Evolutionary conservation across 768 basidiomycete genomes (phyloP).

Genomic region (Naganishia onofrii): DNA sequence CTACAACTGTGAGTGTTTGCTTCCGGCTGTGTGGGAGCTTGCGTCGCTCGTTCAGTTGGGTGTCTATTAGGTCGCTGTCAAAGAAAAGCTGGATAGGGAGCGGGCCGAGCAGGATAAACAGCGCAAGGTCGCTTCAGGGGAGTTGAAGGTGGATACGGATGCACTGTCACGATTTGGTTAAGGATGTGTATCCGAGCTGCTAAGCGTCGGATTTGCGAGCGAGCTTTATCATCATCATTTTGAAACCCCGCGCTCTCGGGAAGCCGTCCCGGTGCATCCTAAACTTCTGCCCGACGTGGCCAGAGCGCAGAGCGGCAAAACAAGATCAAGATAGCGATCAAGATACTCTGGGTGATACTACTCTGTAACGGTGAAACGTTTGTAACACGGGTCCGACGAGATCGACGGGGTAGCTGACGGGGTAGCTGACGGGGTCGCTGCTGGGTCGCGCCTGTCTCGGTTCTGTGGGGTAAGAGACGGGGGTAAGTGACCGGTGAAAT

Average conservation of each 20-base stretch:
- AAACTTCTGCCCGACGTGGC: no score
- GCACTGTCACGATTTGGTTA: conserved; percentile 31
- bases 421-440: no score
- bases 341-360: no score
- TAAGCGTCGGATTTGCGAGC: neutral
- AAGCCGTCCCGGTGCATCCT: no score
- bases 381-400: no score
- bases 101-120: conserved; percentile 55
- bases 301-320: no score
- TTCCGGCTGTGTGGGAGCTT: neutral
- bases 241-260: neutral
- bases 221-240: neutral
- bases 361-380: no score
- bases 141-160: conserved; percentile 32
- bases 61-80: conserved; percentile 56
- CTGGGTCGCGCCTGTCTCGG: no score
- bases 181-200: neutral
- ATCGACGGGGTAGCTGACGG: no score
- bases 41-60: neutral
- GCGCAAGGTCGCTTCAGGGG: conserved; percentile 30
- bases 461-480: no score
- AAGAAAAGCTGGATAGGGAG: conserved; percentile 65
- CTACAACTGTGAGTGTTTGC: conserved; percentile 55
- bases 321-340: no score
- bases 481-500: no score